phyloP scores from a whole-genome alignment of 768 basidiomycete genomes.

The Termitomyces sp. region DNA sequence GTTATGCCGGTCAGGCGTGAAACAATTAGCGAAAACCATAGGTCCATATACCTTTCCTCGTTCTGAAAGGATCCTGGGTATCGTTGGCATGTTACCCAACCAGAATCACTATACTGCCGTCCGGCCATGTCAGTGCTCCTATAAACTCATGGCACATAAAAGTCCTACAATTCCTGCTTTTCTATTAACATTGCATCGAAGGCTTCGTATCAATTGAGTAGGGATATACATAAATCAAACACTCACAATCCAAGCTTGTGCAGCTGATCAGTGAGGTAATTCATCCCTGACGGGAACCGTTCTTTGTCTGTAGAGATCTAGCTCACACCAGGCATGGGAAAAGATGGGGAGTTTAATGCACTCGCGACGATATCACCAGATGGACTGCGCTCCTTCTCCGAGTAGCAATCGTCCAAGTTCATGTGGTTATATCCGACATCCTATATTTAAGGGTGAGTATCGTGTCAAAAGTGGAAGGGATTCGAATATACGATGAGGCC shows the following conservation, averaged over 20 bases:
- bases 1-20: neutral
- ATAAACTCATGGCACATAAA: neutral
- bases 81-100: constrained; percentile 61
- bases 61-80: constrained; percentile 64
- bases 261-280: constrained; percentile 46
- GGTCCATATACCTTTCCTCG: constrained; percentile 24
- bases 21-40: neutral
- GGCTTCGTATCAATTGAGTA: neutral
- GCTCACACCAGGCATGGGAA: neutral
- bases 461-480: neutral
- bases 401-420: constrained; percentile 65
- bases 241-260: constrained; percentile 53
- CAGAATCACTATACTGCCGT: constrained; percentile 50
- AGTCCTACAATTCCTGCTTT: constrained; percentile 38
- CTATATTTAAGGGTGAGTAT: constrained; percentile 19
- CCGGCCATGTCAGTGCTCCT: neutral
- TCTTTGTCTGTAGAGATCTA: constrained; percentile 11
- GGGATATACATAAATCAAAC: neutral
- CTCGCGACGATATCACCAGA: constrained; percentile 50
- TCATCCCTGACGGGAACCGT: constrained; percentile 55
- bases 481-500: constrained; percentile 39
- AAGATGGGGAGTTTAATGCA: constrained; percentile 16
- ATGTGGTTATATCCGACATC: constrained; percentile 54
- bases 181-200: constrained; percentile 12
- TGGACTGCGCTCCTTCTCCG: constrained; percentile 47